Conservation (phyloP, 768 basidiomycete genomes). For the Strobilomyces confusus region DNA sequence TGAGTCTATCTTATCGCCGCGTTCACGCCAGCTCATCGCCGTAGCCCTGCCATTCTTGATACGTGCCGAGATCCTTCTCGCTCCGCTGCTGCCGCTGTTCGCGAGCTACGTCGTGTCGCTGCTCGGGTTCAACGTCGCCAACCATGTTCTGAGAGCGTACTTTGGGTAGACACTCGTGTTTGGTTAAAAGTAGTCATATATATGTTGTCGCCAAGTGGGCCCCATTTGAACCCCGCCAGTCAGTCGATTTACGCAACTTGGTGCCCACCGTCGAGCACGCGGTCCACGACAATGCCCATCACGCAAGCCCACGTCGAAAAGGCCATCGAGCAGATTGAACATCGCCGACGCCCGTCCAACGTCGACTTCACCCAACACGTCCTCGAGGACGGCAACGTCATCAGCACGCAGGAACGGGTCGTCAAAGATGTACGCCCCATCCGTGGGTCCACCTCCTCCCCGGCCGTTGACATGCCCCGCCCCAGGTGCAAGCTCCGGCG, state of each 20-base stretch:
- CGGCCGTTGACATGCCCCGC: slow-evolving; percentile 2
- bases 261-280: slow-evolving; percentile 2
- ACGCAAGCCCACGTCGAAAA: slow-evolving; percentile 34
- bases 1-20: slow-evolving; percentile 30
- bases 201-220: slow-evolving; percentile 5
- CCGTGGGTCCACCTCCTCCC: not conserved
- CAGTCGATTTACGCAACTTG: slow-evolving; percentile 11
- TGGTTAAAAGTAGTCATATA: slow-evolving; percentile 6
- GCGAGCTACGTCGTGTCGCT: slow-evolving; percentile 82
- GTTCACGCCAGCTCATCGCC: not conserved
- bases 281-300: slow-evolving; percentile 29
- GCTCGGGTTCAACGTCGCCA: slow-evolving; percentile 87
- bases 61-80: slow-evolving; percentile 85
- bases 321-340: slow-evolving; percentile 36
- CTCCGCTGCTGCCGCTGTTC: slow-evolving; percentile 84
- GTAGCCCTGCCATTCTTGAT: slow-evolving; percentile 91
- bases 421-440: slow-evolving; percentile 78
- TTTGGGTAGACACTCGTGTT: slow-evolving; percentile 46
- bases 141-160: slow-evolving; percentile 74
- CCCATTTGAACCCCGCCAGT: slow-evolving; percentile 29
- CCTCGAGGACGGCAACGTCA: slow-evolving; percentile 87
- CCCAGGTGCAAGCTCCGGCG: slow-evolving; percentile 95
- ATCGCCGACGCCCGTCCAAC: slow-evolving; percentile 48
- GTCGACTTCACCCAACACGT: slow-evolving; percentile 91
- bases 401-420: slow-evolving; percentile 92